These are phyloP conservation scores for Beauveria varroae DNA, from an alignment of 2,329 filamentous ascomycete genomes.

Conservation along the genomic window DNA sequence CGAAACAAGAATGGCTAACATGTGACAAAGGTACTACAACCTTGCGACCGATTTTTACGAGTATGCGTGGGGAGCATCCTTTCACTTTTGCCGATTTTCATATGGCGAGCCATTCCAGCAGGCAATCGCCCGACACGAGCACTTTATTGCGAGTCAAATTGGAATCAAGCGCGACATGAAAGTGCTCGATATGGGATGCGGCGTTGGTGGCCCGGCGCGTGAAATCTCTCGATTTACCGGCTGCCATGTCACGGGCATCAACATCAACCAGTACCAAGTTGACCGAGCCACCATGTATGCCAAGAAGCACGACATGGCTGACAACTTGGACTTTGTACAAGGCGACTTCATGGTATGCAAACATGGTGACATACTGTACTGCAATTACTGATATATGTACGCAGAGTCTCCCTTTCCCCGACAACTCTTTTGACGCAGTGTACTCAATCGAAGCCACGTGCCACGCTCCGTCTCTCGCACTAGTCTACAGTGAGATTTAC, in stretches of 20 bases:
- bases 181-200: constrained; percentile 91
- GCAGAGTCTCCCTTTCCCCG: constrained; percentile 88
- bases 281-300: constrained; percentile 78
- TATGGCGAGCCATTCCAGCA: constrained; percentile 76
- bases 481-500: constrained; percentile 91
- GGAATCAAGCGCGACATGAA: constrained; percentile 72
- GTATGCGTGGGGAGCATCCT: constrained; percentile 86
- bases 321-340: constrained; percentile 77
- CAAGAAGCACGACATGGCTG: constrained; percentile 63
- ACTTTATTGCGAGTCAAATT: constrained; percentile 85
- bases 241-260: constrained; percentile 76
- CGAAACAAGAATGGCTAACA: background rate
- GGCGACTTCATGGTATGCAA: constrained; percentile 78
- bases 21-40: constrained; percentile 70
- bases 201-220: constrained; percentile 86
- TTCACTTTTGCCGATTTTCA: constrained; percentile 93
- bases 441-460: constrained; percentile 97
- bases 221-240: constrained; percentile 92
- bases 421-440: constrained; percentile 87
- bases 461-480: constrained; percentile 83
- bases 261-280: constrained; percentile 98
- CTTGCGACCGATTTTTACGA: constrained; percentile 88
- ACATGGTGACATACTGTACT: background rate
- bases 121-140: constrained; percentile 88
- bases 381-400: constrained; percentile 11